Percentiles rank a stretch among this genome's conserved stretches.
Conservation (phyloP, 352 stramenopile species). For the Pythium volutum region DNA sequence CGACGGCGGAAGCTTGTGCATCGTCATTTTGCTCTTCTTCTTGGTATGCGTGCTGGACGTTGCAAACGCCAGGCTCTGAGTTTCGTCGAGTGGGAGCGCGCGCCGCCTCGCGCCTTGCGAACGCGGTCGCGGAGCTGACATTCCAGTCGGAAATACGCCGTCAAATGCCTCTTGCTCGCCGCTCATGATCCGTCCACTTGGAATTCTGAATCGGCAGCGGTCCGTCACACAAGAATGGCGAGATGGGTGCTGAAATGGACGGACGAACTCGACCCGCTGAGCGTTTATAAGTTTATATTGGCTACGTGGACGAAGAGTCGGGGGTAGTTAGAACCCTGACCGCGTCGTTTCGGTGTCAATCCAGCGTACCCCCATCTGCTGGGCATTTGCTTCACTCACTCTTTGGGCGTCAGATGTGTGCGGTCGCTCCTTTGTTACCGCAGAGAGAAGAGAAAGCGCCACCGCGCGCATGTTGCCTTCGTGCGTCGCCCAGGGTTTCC, state of each 20-base stretch:
- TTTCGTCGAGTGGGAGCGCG: constrained; percentile 3
- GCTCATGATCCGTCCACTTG: background rate
- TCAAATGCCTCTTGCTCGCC: constrained; percentile 5
- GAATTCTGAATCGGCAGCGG: background rate
- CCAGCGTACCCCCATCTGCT: too few relatives aligned
- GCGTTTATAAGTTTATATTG: background rate
- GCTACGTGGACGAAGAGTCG: background rate
- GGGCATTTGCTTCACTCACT: too few relatives aligned
- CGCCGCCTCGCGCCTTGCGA: constrained; percentile 16
- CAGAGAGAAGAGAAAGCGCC: too few relatives aligned
- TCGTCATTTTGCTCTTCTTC: constrained; percentile 7
- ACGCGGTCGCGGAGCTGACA: constrained; percentile 3
- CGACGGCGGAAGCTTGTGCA: background rate
- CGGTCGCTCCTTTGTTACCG: too few relatives aligned
- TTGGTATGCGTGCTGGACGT: constrained; percentile 2
- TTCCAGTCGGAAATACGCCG: constrained; percentile 3
- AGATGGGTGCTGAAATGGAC: background rate
- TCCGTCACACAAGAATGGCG: background rate
- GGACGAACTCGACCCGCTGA: background rate
- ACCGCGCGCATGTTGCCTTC: too few relatives aligned
- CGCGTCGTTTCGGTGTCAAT: too few relatives aligned
- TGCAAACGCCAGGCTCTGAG: constrained; percentile 7
- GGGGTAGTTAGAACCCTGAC: background rate
- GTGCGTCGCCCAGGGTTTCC: too few relatives aligned
- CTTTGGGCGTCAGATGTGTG: too few relatives aligned